A percentile compares a stretch with the other conserved stretches of the same genome.
These are phyloP conservation scores for Amaranthus tricolor DNA, from an alignment of 179 eudicot genomes.

Conservation along the genomic window DNA sequence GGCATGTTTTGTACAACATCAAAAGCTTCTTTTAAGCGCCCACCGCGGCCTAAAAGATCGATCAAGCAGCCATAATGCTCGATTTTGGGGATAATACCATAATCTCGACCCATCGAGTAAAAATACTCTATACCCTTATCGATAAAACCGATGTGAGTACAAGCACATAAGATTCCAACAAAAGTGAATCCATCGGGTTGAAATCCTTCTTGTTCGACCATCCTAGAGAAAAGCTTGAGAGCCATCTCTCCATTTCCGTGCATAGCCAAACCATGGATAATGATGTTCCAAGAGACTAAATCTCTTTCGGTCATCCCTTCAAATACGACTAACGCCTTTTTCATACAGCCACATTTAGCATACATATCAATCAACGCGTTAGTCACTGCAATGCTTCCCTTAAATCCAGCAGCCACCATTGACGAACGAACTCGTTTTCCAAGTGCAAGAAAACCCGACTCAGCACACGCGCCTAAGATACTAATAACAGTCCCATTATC, in stretches of 20 bases:
- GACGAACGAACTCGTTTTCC: slow-evolving; percentile 27
- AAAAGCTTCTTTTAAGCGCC: slow-evolving; percentile 39
- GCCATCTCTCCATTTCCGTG: slow-evolving; percentile 27
- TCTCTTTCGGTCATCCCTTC: slow-evolving; percentile 20
- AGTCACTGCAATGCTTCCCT: slow-evolving; percentile 21
- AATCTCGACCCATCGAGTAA: slow-evolving; percentile 38
- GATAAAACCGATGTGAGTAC: slow-evolving; percentile 46
- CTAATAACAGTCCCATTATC: slow-evolving; percentile 27
- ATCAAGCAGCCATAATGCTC: slow-evolving; percentile 49
- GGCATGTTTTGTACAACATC: slow-evolving; percentile 40
- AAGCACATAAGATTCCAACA: slow-evolving; percentile 24
- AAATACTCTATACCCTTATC: slow-evolving; percentile 38
- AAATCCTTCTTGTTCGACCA: slow-evolving; percentile 18
- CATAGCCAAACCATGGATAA: slow-evolving; percentile 30
- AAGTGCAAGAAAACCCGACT: slow-evolving; percentile 27
- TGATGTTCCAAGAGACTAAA: slow-evolving; percentile 28
- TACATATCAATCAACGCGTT: slow-evolving; percentile 31
- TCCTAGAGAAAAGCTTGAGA: slow-evolving; percentile 18
- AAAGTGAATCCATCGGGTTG: slow-evolving; percentile 26
- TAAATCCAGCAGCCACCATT: slow-evolving; percentile 20
- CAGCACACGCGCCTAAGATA: slow-evolving; percentile 24
- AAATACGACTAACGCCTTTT: slow-evolving; percentile 23
- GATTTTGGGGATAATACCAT: slow-evolving; percentile 34
- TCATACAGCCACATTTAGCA: slow-evolving; percentile 26
- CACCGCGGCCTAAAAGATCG: slow-evolving; percentile 50